These are phyloP conservation scores for Coix lacrymajobi DNA, from an alignment of 176 grass and related monocot species.

Conservation along the genomic window DNA sequence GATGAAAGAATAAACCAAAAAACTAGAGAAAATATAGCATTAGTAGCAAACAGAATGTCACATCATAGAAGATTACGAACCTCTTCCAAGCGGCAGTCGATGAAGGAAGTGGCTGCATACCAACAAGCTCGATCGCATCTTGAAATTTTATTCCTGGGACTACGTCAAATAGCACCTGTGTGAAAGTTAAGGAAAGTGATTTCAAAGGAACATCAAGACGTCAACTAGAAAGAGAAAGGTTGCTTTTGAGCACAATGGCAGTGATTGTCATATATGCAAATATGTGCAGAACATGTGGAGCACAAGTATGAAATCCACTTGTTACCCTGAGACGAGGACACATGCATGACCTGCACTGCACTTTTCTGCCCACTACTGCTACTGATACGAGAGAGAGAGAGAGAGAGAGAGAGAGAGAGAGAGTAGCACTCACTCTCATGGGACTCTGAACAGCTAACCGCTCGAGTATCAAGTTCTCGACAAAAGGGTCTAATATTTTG, in stretches of 20 bases:
- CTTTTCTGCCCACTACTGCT: background rate
- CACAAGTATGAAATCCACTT: constrained; percentile 8
- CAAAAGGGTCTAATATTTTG: constrained; percentile 75
- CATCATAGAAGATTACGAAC: constrained; percentile 43
- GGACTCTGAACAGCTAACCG: constrained; percentile 82
- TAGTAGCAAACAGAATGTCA: background rate
- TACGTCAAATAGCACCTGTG: constrained; percentile 76
- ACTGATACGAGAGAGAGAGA: background rate
- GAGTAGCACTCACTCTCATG: constrained; percentile 56
- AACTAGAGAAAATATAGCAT: background rate
- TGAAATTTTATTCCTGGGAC: constrained; percentile 89
- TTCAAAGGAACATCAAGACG: background rate
- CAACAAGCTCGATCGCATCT: constrained; percentile 82
- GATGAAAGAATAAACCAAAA: background rate
- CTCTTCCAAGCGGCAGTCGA: constrained; percentile 68
- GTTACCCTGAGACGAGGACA: background rate
- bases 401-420: background rate
- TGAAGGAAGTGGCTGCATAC: constrained; percentile 76
- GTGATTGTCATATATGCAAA: constrained; percentile 1
- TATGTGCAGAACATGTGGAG: constrained; percentile 8
- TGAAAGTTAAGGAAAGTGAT: constrained; percentile 8
- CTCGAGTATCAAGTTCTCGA: constrained; percentile 95
- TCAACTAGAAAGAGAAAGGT: background rate
- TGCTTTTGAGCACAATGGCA: background rate
- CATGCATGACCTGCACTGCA: background rate